phyloP scores from a whole-genome alignment of 106 monocot species.

The Phalaenopsis equestris region DNA sequence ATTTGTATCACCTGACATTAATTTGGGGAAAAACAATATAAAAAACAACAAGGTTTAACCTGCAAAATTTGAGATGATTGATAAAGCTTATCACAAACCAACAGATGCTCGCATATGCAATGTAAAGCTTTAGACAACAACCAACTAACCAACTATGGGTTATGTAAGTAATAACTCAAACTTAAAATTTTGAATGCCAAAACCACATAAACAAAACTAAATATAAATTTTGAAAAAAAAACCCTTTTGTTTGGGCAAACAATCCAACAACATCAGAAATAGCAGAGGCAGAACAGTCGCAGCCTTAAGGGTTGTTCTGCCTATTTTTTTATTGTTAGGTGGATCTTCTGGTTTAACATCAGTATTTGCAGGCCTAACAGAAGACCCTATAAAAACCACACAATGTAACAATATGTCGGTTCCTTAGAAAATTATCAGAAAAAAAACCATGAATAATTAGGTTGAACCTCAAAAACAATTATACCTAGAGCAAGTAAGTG shows the following conservation, averaged over 20 bases:
- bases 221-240: not conserved
- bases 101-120: too few species aligned
- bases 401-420: too few species aligned
- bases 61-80: too few species aligned
- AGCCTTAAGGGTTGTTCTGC: not conserved
- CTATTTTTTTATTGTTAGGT: not conserved
- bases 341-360: not conserved
- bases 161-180: too few species aligned
- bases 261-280: not conserved
- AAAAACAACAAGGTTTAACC: not conserved
- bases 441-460: not conserved
- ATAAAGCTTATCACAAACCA: not conserved
- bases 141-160: too few species aligned
- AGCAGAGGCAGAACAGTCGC: not conserved
- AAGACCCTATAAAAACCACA: not conserved
- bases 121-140: not conserved
- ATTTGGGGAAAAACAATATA: not conserved
- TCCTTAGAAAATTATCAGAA: not conserved
- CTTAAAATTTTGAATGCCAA: too few species aligned
- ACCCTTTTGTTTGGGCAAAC: not conserved
- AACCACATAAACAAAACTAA: not conserved
- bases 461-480: not conserved
- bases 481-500: slow-evolving; percentile 89
- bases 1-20: not conserved
- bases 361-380: not conserved